Percentiles rank a stretch among this genome's conserved stretches.
These are phyloP conservation scores for Penicillium digitatum DNA, from an alignment of 2,329 filamentous ascomycete genomes.

Conservation along the genomic window DNA sequence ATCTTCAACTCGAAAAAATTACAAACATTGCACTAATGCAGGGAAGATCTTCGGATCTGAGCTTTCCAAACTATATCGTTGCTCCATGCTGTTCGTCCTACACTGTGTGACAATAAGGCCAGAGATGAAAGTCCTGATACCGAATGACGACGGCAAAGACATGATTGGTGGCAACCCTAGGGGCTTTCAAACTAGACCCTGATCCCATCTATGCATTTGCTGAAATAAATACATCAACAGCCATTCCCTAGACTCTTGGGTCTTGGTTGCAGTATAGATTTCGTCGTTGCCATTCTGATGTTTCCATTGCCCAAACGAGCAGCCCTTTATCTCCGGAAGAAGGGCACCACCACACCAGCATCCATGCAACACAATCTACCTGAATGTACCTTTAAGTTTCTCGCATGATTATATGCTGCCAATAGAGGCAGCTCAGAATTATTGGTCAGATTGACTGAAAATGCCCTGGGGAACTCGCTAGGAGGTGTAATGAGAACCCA, in stretches of 20 bases:
- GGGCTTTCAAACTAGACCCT: not conserved
- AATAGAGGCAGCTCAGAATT: constrained; percentile 69
- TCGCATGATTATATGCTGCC: constrained; percentile 69
- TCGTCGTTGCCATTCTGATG: constrained; percentile 36
- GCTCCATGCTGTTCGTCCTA: not conserved
- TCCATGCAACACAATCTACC: constrained; percentile 81
- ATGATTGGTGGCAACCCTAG: not conserved
- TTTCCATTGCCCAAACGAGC: constrained; percentile 73
- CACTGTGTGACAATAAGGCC: constrained; percentile 1
- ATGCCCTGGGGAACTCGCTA: constrained; percentile 56
- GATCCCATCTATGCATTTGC: not conserved
- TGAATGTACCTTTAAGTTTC: constrained; percentile 68
- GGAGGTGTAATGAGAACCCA: constrained; percentile 55
- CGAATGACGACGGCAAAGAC: not conserved
- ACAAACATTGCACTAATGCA: not conserved
- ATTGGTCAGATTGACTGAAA: constrained; percentile 68
- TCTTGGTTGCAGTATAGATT: not conserved
- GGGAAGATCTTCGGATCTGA: not conserved
- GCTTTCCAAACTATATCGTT: not conserved
- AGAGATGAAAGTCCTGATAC: not conserved
- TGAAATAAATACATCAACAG: constrained; percentile 1
- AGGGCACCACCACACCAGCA: constrained; percentile 62
- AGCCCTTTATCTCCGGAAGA: constrained; percentile 63
- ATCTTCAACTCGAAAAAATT: not conserved
- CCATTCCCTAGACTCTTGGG: constrained; percentile 13